These are phyloP conservation scores for Acorus gramineus DNA, from an alignment of 106 monocot genomes.

Conservation along the genomic window DNA sequence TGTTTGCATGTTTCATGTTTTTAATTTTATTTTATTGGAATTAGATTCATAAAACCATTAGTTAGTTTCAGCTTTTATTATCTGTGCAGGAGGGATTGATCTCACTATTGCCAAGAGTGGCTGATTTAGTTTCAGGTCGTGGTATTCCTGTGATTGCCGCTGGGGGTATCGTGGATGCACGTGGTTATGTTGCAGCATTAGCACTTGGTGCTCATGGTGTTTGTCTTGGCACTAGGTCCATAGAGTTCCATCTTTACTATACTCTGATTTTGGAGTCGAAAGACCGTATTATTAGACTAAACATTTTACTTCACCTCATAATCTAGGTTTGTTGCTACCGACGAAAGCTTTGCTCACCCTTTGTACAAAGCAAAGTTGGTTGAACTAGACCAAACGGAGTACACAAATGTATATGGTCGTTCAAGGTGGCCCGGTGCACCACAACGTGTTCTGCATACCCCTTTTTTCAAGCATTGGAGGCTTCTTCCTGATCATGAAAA, in stretches of 20 bases:
- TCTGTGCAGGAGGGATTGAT: slow-evolving; percentile 47
- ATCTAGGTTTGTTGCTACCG: slow-evolving; percentile 55
- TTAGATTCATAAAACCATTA: background rate
- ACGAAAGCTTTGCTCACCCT: slow-evolving; percentile 69
- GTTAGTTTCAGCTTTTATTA: background rate
- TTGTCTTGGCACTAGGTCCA: slow-evolving; percentile 77
- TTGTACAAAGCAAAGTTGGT: slow-evolving; percentile 53
- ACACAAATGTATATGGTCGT: slow-evolving; percentile 65
- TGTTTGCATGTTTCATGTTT: background rate
- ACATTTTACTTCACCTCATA: background rate
- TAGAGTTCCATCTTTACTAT: background rate
- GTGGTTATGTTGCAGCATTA: slow-evolving; percentile 69
- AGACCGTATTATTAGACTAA: too few relatives aligned
- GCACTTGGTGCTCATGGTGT: slow-evolving; percentile 64
- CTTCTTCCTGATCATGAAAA: slow-evolving; percentile 54
- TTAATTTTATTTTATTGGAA: background rate
- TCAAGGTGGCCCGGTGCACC: slow-evolving; percentile 75
- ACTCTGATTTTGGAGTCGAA: background rate
- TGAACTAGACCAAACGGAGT: slow-evolving; percentile 44
- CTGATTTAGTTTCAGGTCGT: slow-evolving; percentile 45
- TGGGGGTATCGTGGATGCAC: slow-evolving; percentile 64
- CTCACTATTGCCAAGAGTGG: slow-evolving; percentile 59
- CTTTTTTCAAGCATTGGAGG: slow-evolving; percentile 42
- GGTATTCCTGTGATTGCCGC: slow-evolving; percentile 59
- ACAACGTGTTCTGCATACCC: slow-evolving; percentile 53